These are phyloP conservation scores for Magnolia changhungtana DNA, from an alignment of 164 flowering plant genomes.

Conservation along the genomic window DNA sequence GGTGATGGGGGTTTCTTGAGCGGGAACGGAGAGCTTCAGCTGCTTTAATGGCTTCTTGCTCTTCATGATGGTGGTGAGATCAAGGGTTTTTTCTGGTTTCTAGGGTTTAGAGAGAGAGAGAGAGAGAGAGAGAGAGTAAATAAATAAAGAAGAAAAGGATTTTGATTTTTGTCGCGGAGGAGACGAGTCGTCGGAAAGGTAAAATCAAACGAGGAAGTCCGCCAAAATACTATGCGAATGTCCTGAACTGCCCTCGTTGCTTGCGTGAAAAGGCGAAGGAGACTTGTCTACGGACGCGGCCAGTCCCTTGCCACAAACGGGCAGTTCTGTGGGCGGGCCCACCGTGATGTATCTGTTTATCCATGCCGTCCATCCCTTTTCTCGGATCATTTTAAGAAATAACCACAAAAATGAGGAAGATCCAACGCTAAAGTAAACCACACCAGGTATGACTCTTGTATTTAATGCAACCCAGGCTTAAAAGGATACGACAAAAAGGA, in stretches of 20 bases:
- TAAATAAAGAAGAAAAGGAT: not conserved
- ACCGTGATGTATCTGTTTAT: no score
- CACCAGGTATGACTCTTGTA: no score
- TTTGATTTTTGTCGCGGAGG: not conserved
- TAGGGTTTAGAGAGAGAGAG: not conserved
- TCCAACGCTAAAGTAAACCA: no score
- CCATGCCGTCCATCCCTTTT: no score
- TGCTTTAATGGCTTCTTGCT: constrained; percentile 72
- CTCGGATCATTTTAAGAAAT: no score
- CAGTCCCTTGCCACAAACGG: not conserved
- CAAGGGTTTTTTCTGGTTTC: not conserved
- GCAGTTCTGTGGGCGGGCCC: no score
- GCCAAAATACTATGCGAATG: not conserved
- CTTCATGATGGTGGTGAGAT: constrained; percentile 47
- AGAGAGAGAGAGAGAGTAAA: no score
- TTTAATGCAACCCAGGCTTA: no score
- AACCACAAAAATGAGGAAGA: no score
- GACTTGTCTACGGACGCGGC: not conserved
- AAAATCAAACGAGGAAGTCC: not conserved
- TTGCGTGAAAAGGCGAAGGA: not conserved
- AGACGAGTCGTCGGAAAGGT: not conserved
- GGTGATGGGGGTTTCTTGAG: constrained; percentile 71
- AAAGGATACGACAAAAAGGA: no score
- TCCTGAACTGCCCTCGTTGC: not conserved
- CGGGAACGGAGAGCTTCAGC: constrained; percentile 92